A percentile compares a stretch with the other conserved stretches of the same genome.
These are phyloP conservation scores for Colletotrichum aenigma DNA, from an alignment of 2,329 filamentous ascomycete genomes.

Conservation along the genomic window DNA sequence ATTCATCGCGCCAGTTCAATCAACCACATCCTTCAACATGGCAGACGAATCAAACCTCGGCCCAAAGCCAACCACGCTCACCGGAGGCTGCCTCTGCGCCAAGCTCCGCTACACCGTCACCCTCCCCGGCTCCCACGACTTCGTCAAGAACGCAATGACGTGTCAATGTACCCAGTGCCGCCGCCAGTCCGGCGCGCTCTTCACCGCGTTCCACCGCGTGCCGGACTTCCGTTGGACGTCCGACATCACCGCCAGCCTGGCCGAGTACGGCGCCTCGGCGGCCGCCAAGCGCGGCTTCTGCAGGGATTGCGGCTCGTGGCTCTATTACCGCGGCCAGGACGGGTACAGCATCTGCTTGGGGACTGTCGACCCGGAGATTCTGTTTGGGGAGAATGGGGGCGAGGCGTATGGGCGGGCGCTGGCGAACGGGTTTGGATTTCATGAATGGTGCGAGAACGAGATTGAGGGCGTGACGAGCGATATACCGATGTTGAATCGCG, in stretches of 20 bases:
- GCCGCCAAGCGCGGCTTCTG: constrained; percentile 52
- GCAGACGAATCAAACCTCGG: neutral
- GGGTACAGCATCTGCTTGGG: constrained; percentile 44
- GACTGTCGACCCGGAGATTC: constrained; percentile 47
- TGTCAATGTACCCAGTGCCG: constrained; percentile 63
- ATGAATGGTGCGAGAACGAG: constrained; percentile 48
- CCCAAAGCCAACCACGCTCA: constrained; percentile 38
- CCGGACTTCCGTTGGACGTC: constrained; percentile 40
- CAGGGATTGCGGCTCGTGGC: constrained; percentile 48
- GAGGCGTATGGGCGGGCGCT: constrained; percentile 41
- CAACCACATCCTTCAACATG: neutral
- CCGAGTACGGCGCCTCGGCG: constrained; percentile 44
- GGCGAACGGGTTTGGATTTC: constrained; percentile 35
- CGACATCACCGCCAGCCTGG: constrained; percentile 31
- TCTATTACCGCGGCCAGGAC: constrained; percentile 46
- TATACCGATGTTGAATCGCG: constrained; percentile 24
- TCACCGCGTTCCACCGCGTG: constrained; percentile 45
- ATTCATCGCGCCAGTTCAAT: neutral
- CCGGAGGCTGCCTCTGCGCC: constrained; percentile 57
- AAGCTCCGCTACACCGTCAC: constrained; percentile 51
- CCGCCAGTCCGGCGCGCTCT: constrained; percentile 52
- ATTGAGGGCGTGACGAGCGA: constrained; percentile 54
- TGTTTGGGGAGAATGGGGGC: constrained; percentile 25
- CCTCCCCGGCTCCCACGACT: constrained; percentile 51
- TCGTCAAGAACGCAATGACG: constrained; percentile 44